Base-by-base conservation (phyloP, 169 alveolate genomes). In the Plasmodium knowlesi region DNA sequence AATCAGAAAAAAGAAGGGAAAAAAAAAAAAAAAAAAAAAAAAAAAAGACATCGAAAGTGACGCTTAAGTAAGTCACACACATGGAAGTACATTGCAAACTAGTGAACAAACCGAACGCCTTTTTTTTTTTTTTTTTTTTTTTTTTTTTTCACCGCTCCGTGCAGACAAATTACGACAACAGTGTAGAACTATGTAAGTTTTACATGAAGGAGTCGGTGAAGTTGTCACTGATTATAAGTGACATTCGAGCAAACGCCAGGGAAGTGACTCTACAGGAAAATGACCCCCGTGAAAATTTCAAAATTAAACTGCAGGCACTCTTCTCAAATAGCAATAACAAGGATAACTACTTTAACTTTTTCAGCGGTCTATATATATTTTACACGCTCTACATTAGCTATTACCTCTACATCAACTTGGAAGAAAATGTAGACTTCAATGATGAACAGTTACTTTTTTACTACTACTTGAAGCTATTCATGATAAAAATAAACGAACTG, bases 161-260 rank as follows among this genome's bases (percentile, higher is more conserved):
- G 30, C 53, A 89, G 94, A 89, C 94, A 28, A 81, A 89, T 22
- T 89, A 89, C 82, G 94, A 89, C 70, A 89, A 89, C 54, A 57
- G 71, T 70, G 53, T 89, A 32, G 91, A 61, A 70, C 37, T 81
- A 70, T 89, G 84, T 53, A 89, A 89, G 54, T 89, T 89, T 89
- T 89, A 89, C 54, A 50, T 78, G 83, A 89, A 70, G 28, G 94
- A 89, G 43, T 46, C 84, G 28, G 73, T 70, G 37, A 89, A 89
- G 73, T 34, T 89, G 37, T 61, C 91, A 22, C n/a, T 39, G 81
- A 43, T 81, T 25, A 39, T 89, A 78, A 89, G 61, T 79, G 78
- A 79, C 30, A 41, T 89, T 57, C 79, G 76, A 22, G 32, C 12
- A 61, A 57, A 67, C 50, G 82, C 82, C 73, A 81, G 67, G 46